Percentiles rank a stretch among this genome's conserved stretches.
phyloP scores from a whole-genome alignment of 2,329 filamentous ascomycete genomes.

The Akanthomyces dipterigenus region DNA sequence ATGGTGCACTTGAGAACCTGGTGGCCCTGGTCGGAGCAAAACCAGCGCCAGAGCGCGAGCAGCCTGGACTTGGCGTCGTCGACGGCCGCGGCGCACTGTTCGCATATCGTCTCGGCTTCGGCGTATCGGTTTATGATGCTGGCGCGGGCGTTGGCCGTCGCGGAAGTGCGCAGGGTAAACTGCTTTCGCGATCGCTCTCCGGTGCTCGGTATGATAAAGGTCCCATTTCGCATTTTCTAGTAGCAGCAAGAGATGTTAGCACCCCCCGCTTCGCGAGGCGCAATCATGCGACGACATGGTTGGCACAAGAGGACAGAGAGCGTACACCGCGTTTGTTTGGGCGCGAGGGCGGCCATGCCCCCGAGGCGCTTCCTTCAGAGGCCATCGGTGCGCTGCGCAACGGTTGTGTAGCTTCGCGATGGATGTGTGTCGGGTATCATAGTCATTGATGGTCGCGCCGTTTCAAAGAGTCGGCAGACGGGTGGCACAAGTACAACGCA shows the following conservation, averaged over 20 bases:
- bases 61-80: conserved; percentile 26
- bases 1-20: conserved; percentile 86
- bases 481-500: neutral
- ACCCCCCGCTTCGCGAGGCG: neutral
- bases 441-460: neutral
- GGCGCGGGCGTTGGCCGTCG: conserved; percentile 23
- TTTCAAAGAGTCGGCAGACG: neutral
- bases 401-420: neutral
- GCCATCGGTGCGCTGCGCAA: conserved; percentile 1
- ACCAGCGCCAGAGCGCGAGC: conserved; percentile 47
- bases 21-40: conserved; percentile 65
- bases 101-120: conserved; percentile 15
- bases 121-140: conserved; percentile 11
- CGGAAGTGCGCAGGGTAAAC: conserved; percentile 63
- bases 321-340: conserved; percentile 10
- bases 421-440: neutral
- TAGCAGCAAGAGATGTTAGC: neutral
- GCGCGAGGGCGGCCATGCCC: conserved; percentile 9
- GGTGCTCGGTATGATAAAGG: conserved; percentile 78
- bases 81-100: conserved; percentile 13
- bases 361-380: conserved; percentile 6
- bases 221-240: conserved; percentile 73
- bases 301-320: neutral
- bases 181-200: conserved; percentile 76
- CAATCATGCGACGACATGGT: neutral